A percentile compares a stretch with the other conserved stretches of the same genome.
These are phyloP conservation scores for Zygoascus bituminiphila DNA, from an alignment of 805 yeast genomes.

Conservation along the genomic window DNA sequence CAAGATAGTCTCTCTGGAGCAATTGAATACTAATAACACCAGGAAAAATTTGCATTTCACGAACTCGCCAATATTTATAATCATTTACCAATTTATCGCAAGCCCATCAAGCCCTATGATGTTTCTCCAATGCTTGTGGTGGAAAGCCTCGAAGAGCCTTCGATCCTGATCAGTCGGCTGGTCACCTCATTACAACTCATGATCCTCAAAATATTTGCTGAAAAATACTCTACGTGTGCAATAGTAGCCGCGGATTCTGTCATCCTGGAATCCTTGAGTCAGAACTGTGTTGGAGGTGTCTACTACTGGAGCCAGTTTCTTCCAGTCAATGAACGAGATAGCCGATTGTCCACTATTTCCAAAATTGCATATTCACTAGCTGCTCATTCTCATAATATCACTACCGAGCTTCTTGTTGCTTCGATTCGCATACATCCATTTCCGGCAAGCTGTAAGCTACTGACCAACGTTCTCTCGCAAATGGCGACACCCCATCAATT, in stretches of 20 bases:
- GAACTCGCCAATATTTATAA: neutral
- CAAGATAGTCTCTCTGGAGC: no score
- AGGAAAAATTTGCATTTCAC: neutral
- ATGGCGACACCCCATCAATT: neutral
- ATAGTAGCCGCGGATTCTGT: neutral
- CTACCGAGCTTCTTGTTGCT: neutral
- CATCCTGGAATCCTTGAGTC: neutral
- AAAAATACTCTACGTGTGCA: neutral
- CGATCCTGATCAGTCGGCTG: neutral
- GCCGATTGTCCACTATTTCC: neutral
- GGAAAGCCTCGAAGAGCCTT: neutral
- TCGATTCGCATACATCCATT: neutral
- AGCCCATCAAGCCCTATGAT: neutral
- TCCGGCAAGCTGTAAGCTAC: neutral
- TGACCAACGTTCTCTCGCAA: neutral
- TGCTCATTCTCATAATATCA: neutral
- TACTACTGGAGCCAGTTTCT: neutral
- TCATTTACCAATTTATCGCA: neutral
- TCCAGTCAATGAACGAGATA: neutral
- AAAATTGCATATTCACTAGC: slow-evolving; percentile 1
- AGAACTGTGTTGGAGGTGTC: neutral
- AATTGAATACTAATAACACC: no score
- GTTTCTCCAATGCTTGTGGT: neutral
- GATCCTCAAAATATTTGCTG: neutral
- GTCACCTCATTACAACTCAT: neutral